Conservation (phyloP, 345 rosid species). For the Citrus sinensis region DVS_A1.0 CM039161.1:14783001-14783500, state of each 20-base stretch:
- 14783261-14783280: neutral
- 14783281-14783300: neutral
- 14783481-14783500: conserved; percentile 3
- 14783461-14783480: conserved; percentile 82
- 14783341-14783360: conserved; percentile 93
- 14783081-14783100: conserved; percentile 95
- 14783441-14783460: conserved; percentile 99
- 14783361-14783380: conserved; percentile 78
- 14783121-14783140: conserved; percentile 42
- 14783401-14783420: conserved; percentile 77
- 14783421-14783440: conserved; percentile 67
- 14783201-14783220: neutral
- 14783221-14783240: conserved; percentile 3
- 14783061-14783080: conserved; percentile 95
- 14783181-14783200: neutral
- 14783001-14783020: conserved; percentile 98
- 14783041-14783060: conserved; percentile 98
- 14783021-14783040: conserved; percentile 89
- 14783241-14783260: neutral
- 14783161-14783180: neutral
- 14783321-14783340: conserved; percentile 97
- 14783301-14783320: conserved; percentile 37
- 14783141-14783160: neutral
- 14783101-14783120: conserved; percentile 65
- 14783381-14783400: conserved; percentile 82